These are phyloP conservation scores for Exidia glandulosa DNA, from an alignment of 768 basidiomycete genomes.

Conservation along the genomic window DNA sequence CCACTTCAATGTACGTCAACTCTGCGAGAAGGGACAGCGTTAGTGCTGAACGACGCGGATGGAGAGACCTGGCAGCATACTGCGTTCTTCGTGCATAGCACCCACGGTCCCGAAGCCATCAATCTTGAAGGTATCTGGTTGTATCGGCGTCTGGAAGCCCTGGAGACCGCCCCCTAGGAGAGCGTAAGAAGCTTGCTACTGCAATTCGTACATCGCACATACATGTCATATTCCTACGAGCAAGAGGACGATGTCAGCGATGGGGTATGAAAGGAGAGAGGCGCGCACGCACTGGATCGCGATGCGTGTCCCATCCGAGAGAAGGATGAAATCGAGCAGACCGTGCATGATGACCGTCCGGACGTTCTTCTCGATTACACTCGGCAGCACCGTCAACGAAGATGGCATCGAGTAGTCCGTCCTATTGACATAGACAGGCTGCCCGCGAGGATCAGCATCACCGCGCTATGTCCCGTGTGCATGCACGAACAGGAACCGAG, in stretches of 20 bases:
- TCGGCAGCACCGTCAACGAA: constrained; percentile 23
- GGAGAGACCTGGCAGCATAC: constrained; percentile 3
- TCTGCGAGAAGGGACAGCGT: neutral
- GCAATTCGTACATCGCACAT: neutral
- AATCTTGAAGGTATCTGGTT: constrained; percentile 20
- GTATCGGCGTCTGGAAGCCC: constrained; percentile 25
- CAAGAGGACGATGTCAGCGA: neutral
- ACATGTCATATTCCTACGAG: constrained; percentile 27
- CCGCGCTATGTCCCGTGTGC: constrained; percentile 15
- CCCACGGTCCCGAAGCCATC: constrained; percentile 23
- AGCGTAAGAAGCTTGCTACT: neutral
- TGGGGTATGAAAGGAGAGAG: neutral
- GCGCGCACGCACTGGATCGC: constrained; percentile 20
- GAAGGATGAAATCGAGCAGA: constrained; percentile 23
- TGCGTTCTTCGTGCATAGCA: constrained; percentile 21
- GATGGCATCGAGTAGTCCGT: constrained; percentile 21
- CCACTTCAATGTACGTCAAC: neutral
- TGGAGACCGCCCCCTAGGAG: constrained; percentile 16
- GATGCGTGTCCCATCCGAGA: constrained; percentile 25
- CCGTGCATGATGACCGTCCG: constrained; percentile 25
- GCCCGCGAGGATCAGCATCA: neutral
- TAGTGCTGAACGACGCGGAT: neutral
- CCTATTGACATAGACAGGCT: neutral
- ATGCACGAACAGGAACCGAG: constrained; percentile 13
- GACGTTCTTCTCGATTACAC: constrained; percentile 26